Conservation (phyloP, 2,329 filamentous ascomycete species). For the Botrytis hyacinthi region DNA sequence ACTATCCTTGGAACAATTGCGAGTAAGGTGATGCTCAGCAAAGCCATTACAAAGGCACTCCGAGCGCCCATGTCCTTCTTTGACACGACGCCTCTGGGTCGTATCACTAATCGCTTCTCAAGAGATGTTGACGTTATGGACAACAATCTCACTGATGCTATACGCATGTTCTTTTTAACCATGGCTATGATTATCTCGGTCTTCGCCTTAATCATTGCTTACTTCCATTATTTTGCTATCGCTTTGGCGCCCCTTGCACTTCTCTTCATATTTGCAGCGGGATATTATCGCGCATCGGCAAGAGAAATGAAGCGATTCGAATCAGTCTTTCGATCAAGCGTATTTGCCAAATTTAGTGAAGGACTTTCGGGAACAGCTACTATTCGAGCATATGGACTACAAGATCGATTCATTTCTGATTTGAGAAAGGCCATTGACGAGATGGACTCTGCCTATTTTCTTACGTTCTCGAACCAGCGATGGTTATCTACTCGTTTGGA, state of each 20-base stretch:
- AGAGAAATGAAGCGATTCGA: slow-evolving; percentile 95
- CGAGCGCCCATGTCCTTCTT: slow-evolving; percentile 85
- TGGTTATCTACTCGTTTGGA: slow-evolving; percentile 89
- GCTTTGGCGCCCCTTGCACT: slow-evolving; percentile 68
- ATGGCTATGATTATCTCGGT: slow-evolving; percentile 78
- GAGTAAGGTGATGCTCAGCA: slow-evolving; percentile 76
- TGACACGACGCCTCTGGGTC: slow-evolving; percentile 90
- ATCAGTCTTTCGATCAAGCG: slow-evolving; percentile 77
- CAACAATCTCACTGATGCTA: slow-evolving; percentile 82
- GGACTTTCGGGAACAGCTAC: slow-evolving; percentile 79
- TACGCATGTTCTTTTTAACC: slow-evolving; percentile 90
- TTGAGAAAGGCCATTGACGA: slow-evolving; percentile 75
- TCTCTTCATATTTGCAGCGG: slow-evolving; percentile 76
- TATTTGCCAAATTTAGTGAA: slow-evolving; percentile 91
- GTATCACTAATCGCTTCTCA: slow-evolving; percentile 95
- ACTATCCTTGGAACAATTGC: slow-evolving; percentile 78
- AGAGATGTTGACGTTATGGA: slow-evolving; percentile 97
- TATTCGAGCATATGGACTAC: slow-evolving; percentile 85
- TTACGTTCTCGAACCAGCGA: slow-evolving; percentile 92
- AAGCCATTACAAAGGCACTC: slow-evolving; percentile 75
- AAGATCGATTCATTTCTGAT: slow-evolving; percentile 68
- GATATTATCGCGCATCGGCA: slow-evolving; percentile 87
- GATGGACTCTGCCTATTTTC: slow-evolving; percentile 92
- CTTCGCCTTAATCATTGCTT: slow-evolving; percentile 89
- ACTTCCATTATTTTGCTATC: slow-evolving; percentile 76